Base-by-base conservation (phyloP, 441 rosid genomes). In the Brassica hybrid region DNA sequence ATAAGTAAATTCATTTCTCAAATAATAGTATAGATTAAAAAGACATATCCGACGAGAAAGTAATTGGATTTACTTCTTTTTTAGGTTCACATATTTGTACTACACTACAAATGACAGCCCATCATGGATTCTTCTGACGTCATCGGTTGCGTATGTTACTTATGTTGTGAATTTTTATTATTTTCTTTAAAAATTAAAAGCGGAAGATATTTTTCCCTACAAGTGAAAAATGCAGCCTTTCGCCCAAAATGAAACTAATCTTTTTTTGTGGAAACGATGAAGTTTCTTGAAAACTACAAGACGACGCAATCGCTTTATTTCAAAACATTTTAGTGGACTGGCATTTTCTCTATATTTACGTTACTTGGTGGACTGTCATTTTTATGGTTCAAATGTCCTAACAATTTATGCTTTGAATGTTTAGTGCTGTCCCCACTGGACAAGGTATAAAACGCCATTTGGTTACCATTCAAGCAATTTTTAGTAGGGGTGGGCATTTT, bases 91-190 rank as follows among this genome's bases (percentile, higher is more conserved):
- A 48, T 48, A 48, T n/a, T n/a, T 48, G 17, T n/a, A 5, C 56
- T n/a, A 48, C 56, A n/a, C 6, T 48, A 62, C 45, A 30, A 30
- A 13, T 16, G 11, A 32, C 6, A 16, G 1, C 45, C n/a, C 21
- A 27, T 2, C 12, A n/a, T 36, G 9, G 63, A 36, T 19, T 52
- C 6, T 36, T 19, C 16, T 73, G 64, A 65, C 41, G 7, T 73
- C 64, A 73, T 65, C 11, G 64, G 34, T 73, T 52, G 23, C 64
- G 70, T 65, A 73, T 64, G 38, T 30, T 73, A 50, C 50, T 63
- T 21, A 32, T 25, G 5, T 17, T 45, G 25, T 61, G 61, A 3
- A 8, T 36, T 64, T 10, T 9, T 64, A 30, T 36, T 36, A 36
- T 36, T 36, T 36, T 36, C 10, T 36, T 36, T 36, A 2, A 36